These are phyloP conservation scores for Nyctanthes arbortristis DNA, from an alignment of 257 asterid genomes.

Conservation along the genomic window DNA sequence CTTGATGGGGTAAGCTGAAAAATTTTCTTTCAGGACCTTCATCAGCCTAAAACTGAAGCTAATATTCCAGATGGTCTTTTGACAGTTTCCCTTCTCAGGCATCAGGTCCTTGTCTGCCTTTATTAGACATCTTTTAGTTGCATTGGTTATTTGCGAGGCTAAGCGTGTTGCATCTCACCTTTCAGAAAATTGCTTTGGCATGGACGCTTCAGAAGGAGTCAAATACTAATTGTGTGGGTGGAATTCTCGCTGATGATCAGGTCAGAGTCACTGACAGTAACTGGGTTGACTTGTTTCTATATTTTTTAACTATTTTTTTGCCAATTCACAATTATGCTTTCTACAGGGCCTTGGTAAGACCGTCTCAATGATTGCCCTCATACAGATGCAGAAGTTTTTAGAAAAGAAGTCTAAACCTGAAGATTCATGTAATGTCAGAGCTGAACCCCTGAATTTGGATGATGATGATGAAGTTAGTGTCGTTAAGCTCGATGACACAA, in stretches of 20 bases:
- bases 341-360: slow-evolving; percentile 98
- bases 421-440: slow-evolving; percentile 33
- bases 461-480: slow-evolving; percentile 64
- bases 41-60: slow-evolving; percentile 25
- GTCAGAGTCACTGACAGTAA: slow-evolving; percentile 37
- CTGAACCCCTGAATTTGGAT: slow-evolving; percentile 86
- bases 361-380: slow-evolving; percentile 87
- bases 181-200: too few relatives aligned
- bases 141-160: too few relatives aligned
- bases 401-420: slow-evolving; percentile 58
- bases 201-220: too few relatives aligned
- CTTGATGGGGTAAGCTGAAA: background rate
- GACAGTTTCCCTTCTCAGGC: too few relatives aligned
- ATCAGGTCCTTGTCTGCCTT: too few relatives aligned
- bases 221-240: too few relatives aligned
- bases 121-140: too few relatives aligned
- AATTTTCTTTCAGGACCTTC: slow-evolving; percentile 63
- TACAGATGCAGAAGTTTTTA: slow-evolving; percentile 58
- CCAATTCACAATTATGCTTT: slow-evolving; percentile 11
- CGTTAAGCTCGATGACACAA: slow-evolving; percentile 45
- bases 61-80: too few relatives aligned
- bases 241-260: slow-evolving; percentile 86
- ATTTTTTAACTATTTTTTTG: slow-evolving; percentile 17
- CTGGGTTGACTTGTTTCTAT: slow-evolving; percentile 17
- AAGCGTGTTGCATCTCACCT: too few relatives aligned